phyloP scores from a whole-genome alignment of 75 land plant genomes.

The Selaginella moellendorffii region DNA sequence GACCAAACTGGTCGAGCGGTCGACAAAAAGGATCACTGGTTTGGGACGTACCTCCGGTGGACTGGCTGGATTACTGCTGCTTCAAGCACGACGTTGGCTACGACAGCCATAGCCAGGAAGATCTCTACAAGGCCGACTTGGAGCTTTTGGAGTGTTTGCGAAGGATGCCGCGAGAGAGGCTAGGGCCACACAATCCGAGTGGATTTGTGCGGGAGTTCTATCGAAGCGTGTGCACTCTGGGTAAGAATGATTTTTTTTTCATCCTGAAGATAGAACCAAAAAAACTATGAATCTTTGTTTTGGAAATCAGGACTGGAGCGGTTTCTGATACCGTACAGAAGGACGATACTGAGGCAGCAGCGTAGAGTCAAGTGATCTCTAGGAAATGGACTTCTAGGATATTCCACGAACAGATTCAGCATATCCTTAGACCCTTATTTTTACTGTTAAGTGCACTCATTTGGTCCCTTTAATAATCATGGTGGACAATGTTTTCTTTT shows the following conservation, averaged over 20 bases:
- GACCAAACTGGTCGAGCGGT: constrained; percentile 98
- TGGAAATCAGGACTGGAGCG: constrained; percentile 44
- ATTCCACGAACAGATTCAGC: no score
- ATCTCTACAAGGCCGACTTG: constrained; percentile 63
- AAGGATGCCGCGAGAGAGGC: constrained; percentile 8
- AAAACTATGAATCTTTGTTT: background rate
- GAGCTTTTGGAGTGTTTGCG: constrained; percentile 69
- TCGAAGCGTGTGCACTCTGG: background rate
- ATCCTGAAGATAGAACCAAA: background rate
- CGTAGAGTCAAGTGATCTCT: background rate
- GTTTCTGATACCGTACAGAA: constrained; percentile 75
- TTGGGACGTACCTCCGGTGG: constrained; percentile 84
- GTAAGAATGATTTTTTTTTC: background rate
- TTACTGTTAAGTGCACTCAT: no score
- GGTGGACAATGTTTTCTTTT: no score
- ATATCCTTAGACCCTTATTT: no score
- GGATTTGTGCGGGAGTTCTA: background rate
- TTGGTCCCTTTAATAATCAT: no score
- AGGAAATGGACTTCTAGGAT: no score
- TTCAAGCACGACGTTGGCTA: constrained; percentile 92
- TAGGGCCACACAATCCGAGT: background rate
- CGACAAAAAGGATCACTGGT: constrained; percentile 47
- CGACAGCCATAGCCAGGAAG: constrained; percentile 64
- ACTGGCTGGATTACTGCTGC: constrained; percentile 89
- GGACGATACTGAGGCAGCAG: constrained; percentile 30